A percentile compares a stretch with the other conserved stretches of the same genome.
These are phyloP conservation scores for Bruguiera parviflora DNA, from an alignment of 345 rosid species.

Conservation along the genomic window DNA sequence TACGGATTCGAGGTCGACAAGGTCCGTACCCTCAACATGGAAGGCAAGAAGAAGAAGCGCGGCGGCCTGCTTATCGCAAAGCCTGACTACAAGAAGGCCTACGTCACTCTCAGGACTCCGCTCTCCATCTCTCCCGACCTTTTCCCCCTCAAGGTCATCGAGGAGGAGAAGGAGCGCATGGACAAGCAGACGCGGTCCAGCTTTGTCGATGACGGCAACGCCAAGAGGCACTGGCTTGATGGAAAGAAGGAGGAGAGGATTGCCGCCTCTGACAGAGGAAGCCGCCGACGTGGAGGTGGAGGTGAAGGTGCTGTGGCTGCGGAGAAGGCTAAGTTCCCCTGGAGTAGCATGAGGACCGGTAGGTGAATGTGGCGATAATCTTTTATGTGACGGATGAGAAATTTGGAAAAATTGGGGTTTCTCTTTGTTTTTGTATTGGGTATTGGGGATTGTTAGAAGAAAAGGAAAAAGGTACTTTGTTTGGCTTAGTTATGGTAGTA, in stretches of 20 bases:
- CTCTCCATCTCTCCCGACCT: slow-evolving; percentile 64
- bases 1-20: slow-evolving; percentile 84
- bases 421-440: background rate
- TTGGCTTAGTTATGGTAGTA: too few relatives aligned
- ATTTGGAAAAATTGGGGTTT: background rate
- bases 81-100: slow-evolving; percentile 94
- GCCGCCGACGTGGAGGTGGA: background rate
- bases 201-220: slow-evolving; percentile 66
- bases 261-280: slow-evolving; percentile 21
- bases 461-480: too few relatives aligned
- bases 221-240: slow-evolving; percentile 82
- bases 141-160: slow-evolving; percentile 51
- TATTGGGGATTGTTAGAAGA: background rate
- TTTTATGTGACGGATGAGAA: too few relatives aligned
- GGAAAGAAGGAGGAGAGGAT: slow-evolving; percentile 34
- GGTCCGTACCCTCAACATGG: slow-evolving; percentile 91
- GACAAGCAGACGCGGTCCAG: slow-evolving; percentile 50
- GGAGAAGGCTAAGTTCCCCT: slow-evolving; percentile 26
- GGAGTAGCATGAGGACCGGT: slow-evolving; percentile 65
- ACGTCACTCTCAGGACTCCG: slow-evolving; percentile 57
- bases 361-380: background rate
- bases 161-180: slow-evolving; percentile 61
- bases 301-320: background rate
- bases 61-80: slow-evolving; percentile 70
- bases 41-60: slow-evolving; percentile 84